A percentile compares a stretch with the other conserved stretches of the same genome.
Evolutionary conservation across 192 early-diverging fungal genomes (phyloP).

Genomic region (Radiomyces spectabilis): DNA sequence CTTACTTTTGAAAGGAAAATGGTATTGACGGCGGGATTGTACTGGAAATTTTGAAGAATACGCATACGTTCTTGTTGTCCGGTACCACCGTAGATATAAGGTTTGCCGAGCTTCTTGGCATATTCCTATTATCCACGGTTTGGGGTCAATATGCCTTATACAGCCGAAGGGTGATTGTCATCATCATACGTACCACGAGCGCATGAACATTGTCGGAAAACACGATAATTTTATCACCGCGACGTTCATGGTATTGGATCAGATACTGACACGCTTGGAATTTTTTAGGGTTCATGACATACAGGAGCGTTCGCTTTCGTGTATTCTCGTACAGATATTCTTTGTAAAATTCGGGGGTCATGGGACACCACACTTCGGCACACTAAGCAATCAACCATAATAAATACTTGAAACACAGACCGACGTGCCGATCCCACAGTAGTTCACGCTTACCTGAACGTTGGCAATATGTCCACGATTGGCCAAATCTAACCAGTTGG

Average conservation of each 20-base stretch:
- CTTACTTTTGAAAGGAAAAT: constrained; percentile 70
- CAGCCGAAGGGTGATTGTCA: no score
- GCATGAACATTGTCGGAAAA: constrained; percentile 99
- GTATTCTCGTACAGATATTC: constrained; percentile 82
- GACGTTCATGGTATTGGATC: constrained; percentile 84
- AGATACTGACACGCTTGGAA: constrained; percentile 97
- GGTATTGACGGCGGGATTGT: constrained; percentile 86
- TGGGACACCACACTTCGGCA: constrained; percentile 98
- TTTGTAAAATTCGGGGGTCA: constrained; percentile 94
- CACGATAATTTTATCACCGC: constrained; percentile 97
- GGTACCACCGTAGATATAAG: constrained; percentile 89
- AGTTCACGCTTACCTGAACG: constrained; percentile 51
- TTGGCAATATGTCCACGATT: constrained; percentile 95
- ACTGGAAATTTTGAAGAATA: constrained; percentile 89
- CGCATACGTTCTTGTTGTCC: constrained; percentile 85
- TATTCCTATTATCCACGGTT: constrained; percentile 42
- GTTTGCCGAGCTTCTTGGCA: constrained; percentile 71
- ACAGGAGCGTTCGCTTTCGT: constrained; percentile 79
- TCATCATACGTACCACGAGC: constrained; percentile 47
- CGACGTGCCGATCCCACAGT: neutral
- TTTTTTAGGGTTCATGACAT: constrained; percentile 97
- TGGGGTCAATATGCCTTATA: neutral
- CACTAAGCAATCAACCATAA: constrained; percentile 47
- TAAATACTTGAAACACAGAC: constrained; percentile 2
- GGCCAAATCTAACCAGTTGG: constrained; percentile 99